Percentiles rank a stretch among this genome's conserved stretches.
Conservation (phyloP, 129 eudicot species). For the Dittrichia graveolens region DNA sequence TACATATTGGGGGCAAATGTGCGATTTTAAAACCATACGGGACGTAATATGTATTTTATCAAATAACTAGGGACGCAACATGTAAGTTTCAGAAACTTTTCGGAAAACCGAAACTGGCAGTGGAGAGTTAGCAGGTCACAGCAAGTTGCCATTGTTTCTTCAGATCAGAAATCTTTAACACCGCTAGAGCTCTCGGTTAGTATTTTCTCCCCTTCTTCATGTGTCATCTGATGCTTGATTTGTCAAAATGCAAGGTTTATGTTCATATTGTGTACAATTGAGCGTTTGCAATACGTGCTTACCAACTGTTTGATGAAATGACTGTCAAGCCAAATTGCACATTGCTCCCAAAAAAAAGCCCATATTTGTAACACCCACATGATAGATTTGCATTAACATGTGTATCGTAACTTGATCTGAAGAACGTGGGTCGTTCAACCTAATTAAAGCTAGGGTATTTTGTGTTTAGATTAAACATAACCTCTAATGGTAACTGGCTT, state of each 20-base stretch:
- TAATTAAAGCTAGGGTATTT: neutral
- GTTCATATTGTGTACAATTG: neutral
- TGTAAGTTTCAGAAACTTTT: neutral
- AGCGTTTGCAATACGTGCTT: conserved; percentile 10
- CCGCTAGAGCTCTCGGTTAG: conserved; percentile 26
- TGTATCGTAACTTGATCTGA: conserved; percentile 19
- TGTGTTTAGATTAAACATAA: neutral
- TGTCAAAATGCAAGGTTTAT: neutral
- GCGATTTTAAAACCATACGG: no score
- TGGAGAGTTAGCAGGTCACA: conserved; percentile 15
- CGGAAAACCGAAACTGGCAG: neutral
- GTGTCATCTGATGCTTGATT: conserved; percentile 1
- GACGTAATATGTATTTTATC: neutral
- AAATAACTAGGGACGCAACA: neutral
- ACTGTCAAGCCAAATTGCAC: neutral
- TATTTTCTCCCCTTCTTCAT: neutral
- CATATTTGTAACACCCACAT: neutral
- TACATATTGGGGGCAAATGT: no score
- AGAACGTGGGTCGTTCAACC: conserved; percentile 1
- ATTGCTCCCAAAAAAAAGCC: neutral
- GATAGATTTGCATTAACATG: neutral
- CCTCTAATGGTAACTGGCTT: no score
- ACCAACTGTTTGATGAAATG: conserved; percentile 39
- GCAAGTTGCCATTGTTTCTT: conserved; percentile 27
- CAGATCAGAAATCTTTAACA: conserved; percentile 29